Evolutionary conservation across 139 green algal species (phyloP).

Genomic region (Chlorella sp.): DNA sequence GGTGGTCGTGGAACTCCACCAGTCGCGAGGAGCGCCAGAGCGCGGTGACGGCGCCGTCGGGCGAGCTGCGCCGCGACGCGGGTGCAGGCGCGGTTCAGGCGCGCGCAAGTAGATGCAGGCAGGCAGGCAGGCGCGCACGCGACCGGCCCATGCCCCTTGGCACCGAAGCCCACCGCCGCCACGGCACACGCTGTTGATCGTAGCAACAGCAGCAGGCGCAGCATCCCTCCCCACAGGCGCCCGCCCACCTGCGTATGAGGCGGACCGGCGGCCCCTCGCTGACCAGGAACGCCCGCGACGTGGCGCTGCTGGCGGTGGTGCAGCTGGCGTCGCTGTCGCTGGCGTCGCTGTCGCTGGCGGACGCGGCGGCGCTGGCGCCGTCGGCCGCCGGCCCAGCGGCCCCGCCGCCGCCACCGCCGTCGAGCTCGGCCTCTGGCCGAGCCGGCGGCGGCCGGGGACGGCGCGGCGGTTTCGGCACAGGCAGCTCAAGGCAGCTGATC

Average conservation of each 20-base stretch:
- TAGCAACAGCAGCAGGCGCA: too few species aligned
- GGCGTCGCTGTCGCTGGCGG: neutral
- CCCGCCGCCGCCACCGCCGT: neutral
- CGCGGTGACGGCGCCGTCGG: constrained; percentile 29
- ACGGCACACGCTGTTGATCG: too few species aligned
- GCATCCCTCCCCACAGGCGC: too few species aligned
- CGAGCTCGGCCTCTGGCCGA: too few species aligned
- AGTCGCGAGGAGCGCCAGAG: constrained; percentile 22
- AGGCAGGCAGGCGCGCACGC: too few species aligned
- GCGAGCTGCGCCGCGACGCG: too few species aligned
- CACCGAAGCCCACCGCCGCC: too few species aligned
- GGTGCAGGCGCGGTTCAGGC: too few species aligned
- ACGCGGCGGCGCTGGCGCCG: neutral
- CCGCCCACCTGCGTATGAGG: constrained; percentile 17
- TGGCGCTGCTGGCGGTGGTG: constrained; percentile 9
- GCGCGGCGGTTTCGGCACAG: neutral
- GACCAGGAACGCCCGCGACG: constrained; percentile 21
- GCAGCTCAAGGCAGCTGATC: constrained; percentile 14
- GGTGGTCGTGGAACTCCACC: constrained; percentile 28
- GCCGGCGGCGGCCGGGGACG: constrained; percentile 1
- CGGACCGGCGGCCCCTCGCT: constrained; percentile 26
- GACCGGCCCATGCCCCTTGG: too few species aligned
- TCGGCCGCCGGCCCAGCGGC: neutral
- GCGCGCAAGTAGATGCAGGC: too few species aligned
- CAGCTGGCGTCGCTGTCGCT: neutral